Conservation (phyloP, 305 asterid species). For the Plantago rigida region DNA sequence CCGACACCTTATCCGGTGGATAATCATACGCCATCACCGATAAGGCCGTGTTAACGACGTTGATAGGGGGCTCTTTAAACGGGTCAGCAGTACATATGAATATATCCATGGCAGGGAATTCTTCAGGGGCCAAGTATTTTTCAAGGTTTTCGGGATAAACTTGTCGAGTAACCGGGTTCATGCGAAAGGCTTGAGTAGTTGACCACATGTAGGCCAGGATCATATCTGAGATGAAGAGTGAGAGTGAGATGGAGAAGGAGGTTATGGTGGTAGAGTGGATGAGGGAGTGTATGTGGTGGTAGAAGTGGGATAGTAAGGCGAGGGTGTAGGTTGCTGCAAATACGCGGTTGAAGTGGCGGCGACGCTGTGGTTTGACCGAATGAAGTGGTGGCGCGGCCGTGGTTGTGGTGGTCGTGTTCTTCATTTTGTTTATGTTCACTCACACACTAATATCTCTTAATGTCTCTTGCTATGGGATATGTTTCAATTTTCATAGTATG, state of each 20-base stretch:
- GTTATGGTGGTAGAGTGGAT: slow-evolving; percentile 27
- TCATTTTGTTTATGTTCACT: slow-evolving; percentile 10
- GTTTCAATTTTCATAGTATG: too few species aligned
- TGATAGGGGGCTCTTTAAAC: slow-evolving; percentile 60
- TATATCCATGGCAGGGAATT: slow-evolving; percentile 53
- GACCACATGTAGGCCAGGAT: slow-evolving; percentile 64
- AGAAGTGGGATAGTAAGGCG: slow-evolving; percentile 40
- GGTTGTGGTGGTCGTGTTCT: slow-evolving; percentile 20
- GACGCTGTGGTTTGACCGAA: slow-evolving; percentile 34
- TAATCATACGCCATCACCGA: slow-evolving; percentile 79
- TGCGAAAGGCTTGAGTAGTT: slow-evolving; percentile 46
- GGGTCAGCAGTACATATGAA: slow-evolving; percentile 90
- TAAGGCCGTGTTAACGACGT: slow-evolving; percentile 63
- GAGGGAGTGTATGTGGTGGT: slow-evolving; percentile 40
- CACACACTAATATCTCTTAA: background rate
- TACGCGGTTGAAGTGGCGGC: slow-evolving; percentile 50
- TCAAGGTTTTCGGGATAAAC: slow-evolving; percentile 37
- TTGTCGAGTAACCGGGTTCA: slow-evolving; percentile 48
- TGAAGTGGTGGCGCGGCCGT: slow-evolving; percentile 33
- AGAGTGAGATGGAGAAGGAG: slow-evolving; percentile 30
- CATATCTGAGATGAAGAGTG: slow-evolving; percentile 43
- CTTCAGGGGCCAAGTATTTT: slow-evolving; percentile 24
- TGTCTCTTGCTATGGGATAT: background rate
- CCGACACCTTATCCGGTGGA: slow-evolving; percentile 61
- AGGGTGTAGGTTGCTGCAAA: slow-evolving; percentile 43